Conservation (phyloP, 495 filamentous ascomycete species). For the Aspergillus affinis region DNA sequence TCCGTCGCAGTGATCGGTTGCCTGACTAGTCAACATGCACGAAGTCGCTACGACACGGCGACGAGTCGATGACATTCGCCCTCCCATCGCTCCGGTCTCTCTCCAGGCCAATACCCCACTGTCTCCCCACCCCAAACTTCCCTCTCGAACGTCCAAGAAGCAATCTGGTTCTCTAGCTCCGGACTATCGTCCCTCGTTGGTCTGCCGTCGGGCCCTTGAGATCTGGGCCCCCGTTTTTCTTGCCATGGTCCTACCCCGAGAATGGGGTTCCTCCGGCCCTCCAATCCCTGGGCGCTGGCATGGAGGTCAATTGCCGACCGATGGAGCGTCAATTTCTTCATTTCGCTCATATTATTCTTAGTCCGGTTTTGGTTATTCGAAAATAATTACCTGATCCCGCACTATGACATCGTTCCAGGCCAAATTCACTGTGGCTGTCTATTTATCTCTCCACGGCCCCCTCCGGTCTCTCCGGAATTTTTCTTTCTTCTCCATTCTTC, state of each 20-base stretch:
- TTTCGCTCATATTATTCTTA: conserved; percentile 16
- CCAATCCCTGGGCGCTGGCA: conserved; percentile 19
- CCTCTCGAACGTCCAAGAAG: conserved; percentile 18
- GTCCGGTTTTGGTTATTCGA: background rate
- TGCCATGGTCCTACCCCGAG: conserved; percentile 36
- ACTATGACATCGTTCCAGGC: background rate
- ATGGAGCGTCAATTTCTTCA: conserved; percentile 14
- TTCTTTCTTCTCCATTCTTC: conserved; percentile 1
- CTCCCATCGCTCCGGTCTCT: background rate
- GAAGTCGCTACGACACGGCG: background rate
- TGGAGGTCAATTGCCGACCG: conserved; percentile 25
- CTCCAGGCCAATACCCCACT: conserved; percentile 9
- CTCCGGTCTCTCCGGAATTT: conserved; percentile 1
- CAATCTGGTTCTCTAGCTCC: conserved; percentile 9
- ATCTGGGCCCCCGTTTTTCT: conserved; percentile 40
- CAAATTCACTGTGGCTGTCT: background rate
- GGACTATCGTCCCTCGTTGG: conserved; percentile 12
- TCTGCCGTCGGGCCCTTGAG: conserved; percentile 15
- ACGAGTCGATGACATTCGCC: background rate
- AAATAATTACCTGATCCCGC: conserved; percentile 2
- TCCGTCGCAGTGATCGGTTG: background rate
- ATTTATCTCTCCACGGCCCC: conserved; percentile 9
- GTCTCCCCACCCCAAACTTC: conserved; percentile 12
- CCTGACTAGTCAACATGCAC: background rate
- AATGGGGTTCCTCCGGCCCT: conserved; percentile 14